phyloP scores from a whole-genome alignment of 1,284 basidiomycete genomes.

The Golubevia sp. region DNA sequence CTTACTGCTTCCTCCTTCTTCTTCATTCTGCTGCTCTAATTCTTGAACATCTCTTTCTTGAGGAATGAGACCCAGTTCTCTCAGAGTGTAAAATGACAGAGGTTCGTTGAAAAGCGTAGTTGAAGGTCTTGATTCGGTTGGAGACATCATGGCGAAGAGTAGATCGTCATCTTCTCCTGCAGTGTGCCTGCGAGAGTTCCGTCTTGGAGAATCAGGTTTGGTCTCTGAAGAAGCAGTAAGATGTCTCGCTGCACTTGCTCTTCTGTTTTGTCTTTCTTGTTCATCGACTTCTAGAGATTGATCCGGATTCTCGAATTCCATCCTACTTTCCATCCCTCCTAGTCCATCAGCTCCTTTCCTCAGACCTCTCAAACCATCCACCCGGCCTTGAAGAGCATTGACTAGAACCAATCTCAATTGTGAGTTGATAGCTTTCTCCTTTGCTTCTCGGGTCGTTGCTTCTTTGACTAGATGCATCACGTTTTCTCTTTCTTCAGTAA shows the following conservation, averaged over 20 bases:
- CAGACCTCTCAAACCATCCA: constrained; percentile 6
- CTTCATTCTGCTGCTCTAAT: not conserved
- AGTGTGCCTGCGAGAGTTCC: not conserved
- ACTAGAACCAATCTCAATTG: constrained; percentile 10
- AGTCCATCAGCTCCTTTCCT: not conserved
- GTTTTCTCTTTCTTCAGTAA: constrained; percentile 7
- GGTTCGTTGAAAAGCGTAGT: not conserved
- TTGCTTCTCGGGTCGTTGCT: constrained; percentile 1
- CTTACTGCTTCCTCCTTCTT: not conserved
- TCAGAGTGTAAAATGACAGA: not conserved
- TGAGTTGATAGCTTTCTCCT: constrained; percentile 14
- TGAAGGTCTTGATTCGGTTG: not conserved
- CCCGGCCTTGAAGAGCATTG: constrained; percentile 5
- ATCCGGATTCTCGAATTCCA: constrained; percentile 5
- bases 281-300: constrained; percentile 5
- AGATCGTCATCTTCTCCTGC: not conserved
- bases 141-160: not conserved
- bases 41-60: not conserved
- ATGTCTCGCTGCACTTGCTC: not conserved
- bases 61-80: not conserved
- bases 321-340: constrained; percentile 2
- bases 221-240: not conserved
- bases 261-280: not conserved
- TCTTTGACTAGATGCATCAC: not conserved
- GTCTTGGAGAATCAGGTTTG: not conserved